Conservation (phyloP, 176 grass and related monocot species). For the Sorghum bicolor region DNA sequence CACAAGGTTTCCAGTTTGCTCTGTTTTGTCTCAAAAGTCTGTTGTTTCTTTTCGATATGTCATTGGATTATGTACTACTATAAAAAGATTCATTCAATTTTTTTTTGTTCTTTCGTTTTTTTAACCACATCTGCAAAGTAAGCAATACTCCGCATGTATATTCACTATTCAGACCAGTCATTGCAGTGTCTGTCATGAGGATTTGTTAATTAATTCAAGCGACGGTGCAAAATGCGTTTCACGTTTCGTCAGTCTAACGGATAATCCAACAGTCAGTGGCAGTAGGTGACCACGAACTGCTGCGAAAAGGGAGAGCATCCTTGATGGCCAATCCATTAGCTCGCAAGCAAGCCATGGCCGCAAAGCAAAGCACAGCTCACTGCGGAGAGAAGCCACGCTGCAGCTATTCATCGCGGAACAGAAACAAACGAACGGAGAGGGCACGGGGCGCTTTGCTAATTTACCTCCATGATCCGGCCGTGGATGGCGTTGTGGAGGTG, state of each 20-base stretch:
- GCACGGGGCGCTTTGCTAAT: not conserved
- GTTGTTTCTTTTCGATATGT: not conserved
- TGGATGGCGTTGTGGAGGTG: slow-evolving; percentile 56
- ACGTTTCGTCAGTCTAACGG: slow-evolving; percentile 4
- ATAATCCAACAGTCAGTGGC: slow-evolving; percentile 14
- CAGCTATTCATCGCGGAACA: not conserved
- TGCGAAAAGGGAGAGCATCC: slow-evolving; percentile 3
- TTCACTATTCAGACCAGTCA: not conserved
- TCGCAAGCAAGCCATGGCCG: slow-evolving; percentile 40
- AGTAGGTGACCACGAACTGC: slow-evolving; percentile 24
- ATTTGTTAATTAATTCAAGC: not conserved
- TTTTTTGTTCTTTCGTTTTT: not conserved
- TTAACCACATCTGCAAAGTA: not conserved
- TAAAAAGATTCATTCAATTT: not conserved
- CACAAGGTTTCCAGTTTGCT: not conserved
- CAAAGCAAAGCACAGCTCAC: slow-evolving; percentile 32
- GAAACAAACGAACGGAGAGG: not conserved
- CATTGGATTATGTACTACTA: not conserved
- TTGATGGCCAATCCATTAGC: slow-evolving; percentile 32
- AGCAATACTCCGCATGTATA: not conserved
- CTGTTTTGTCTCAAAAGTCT: not conserved
- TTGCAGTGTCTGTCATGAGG: not conserved
- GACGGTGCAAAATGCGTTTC: not conserved
- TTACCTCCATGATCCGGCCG: slow-evolving; percentile 55
- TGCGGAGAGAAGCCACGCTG: not conserved